Conservation (phyloP, 2,329 filamentous ascomycete species). For the Macrophomina pseudophaseolina region DNA sequence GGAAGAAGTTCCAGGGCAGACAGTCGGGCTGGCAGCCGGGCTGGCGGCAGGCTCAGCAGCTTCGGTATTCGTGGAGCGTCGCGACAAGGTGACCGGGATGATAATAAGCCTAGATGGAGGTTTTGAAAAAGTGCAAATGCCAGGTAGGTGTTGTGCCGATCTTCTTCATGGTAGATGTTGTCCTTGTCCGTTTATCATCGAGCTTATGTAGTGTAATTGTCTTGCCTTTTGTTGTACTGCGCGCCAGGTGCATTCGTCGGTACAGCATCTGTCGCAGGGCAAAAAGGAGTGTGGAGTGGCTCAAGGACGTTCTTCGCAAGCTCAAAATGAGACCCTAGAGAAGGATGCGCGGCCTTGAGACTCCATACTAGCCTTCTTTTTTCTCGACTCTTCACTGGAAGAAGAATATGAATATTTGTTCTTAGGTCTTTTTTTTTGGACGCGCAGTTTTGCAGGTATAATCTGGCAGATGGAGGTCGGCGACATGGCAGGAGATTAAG, state of each 20-base stretch:
- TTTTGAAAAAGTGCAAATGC: neutral
- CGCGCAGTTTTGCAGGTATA: neutral
- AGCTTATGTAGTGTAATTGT: constrained; percentile 13
- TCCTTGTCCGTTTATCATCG: neutral
- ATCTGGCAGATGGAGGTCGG: constrained; percentile 7
- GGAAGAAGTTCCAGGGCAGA: constrained; percentile 16
- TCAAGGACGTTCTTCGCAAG: constrained; percentile 8
- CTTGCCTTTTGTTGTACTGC: neutral
- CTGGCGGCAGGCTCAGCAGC: constrained; percentile 21
- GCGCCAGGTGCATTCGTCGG: constrained; percentile 5
- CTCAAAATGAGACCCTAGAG: neutral
- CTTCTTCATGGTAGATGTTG: neutral
- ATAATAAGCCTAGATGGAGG: constrained; percentile 10
- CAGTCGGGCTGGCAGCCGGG: constrained; percentile 22
- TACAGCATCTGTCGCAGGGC: neutral
- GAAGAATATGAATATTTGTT: neutral
- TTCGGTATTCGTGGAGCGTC: neutral
- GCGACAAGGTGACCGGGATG: constrained; percentile 14
- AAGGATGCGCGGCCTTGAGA: neutral
- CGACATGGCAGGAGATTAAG: constrained; percentile 1
- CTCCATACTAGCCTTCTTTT: constrained; percentile 8
- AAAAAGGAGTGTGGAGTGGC: constrained; percentile 9
- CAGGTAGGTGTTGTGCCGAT: constrained; percentile 4
- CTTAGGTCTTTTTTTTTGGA: neutral
- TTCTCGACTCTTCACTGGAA: constrained; percentile 5